Evolutionary conservation across 2,329 filamentous ascomycete species (phyloP).

Genomic region (Aspergillus calidoustus): DNA sequence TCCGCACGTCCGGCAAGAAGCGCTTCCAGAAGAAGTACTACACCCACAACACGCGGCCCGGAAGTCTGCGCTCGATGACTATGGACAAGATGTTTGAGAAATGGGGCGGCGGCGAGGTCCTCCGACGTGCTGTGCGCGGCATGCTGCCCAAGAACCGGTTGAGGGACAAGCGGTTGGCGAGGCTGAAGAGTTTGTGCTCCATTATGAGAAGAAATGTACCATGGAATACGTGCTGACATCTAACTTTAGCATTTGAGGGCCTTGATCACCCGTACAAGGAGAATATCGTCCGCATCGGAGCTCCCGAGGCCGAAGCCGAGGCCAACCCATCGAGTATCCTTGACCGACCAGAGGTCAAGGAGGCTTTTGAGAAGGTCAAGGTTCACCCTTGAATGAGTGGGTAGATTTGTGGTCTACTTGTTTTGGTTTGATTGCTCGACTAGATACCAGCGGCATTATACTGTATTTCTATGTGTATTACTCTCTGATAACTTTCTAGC

Average conservation of each 20-base stretch:
- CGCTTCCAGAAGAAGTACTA: slow-evolving; percentile 95
- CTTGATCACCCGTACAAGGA: slow-evolving; percentile 85
- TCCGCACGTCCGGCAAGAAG: slow-evolving; percentile 91
- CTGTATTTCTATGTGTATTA: slow-evolving; percentile 34
- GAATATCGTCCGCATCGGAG: slow-evolving; percentile 78
- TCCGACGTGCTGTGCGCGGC: slow-evolving; percentile 88
- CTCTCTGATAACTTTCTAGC: slow-evolving; percentile 40
- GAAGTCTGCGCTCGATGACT: slow-evolving; percentile 81
- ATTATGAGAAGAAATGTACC: not conserved
- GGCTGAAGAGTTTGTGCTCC: slow-evolving; percentile 71
- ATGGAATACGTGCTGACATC: not conserved
- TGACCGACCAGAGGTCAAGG: slow-evolving; percentile 40
- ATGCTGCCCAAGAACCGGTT: slow-evolving; percentile 98
- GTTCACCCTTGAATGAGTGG: slow-evolving; percentile 24
- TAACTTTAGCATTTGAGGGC: slow-evolving; percentile 80
- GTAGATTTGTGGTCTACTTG: not conserved
- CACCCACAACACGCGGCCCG: slow-evolving; percentile 88
- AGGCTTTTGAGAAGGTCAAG: slow-evolving; percentile 43
- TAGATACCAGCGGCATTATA: slow-evolving; percentile 21
- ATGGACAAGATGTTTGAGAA: slow-evolving; percentile 96
- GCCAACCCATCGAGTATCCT: slow-evolving; percentile 35
- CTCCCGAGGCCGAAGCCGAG: slow-evolving; percentile 40
- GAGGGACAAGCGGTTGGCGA: slow-evolving; percentile 81
- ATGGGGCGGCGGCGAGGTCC: slow-evolving; percentile 88
- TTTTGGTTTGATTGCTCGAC: slow-evolving; percentile 17